Evolutionary conservation across 306 rosid species (phyloP), one percentile per base, ranked within the genome.

Genomic region (Trichosanthes truncata): DNA sequence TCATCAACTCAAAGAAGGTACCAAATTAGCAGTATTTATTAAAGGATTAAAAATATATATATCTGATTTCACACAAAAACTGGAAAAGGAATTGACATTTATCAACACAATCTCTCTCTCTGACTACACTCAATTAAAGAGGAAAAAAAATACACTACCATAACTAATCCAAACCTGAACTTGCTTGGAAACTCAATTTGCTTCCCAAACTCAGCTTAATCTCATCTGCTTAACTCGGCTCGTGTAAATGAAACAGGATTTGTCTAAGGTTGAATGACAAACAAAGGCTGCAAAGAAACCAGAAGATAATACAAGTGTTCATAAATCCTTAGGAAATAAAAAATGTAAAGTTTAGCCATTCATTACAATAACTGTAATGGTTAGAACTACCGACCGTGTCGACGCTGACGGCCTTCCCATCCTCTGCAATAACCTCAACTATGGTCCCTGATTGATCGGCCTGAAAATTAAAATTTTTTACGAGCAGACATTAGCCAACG

Each of bases 381-480:
- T 49, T 49, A 1, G 21, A 84, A 63, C 43, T 55, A 85, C 91
- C 87, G 53, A 92, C 94, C 38, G 77, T 56, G 85, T 81, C 94
- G 67, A 90, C 82, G 65, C 90, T 90, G 15, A 92, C 89, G 3
- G 94, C 52, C 85, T 90, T 89, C 78, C 82, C 86, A 72, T 90
- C 94, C 80, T 86, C 90, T 1, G 63, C 87, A 56, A 92, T 0
- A 67, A 90, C 63, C 77, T 92, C 97, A 6, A 85, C 87, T 36
- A 92, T 14, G 29, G 97, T 92, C 79, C 97, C 94, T 4, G 94
- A 87, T 77, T 89, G 91, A 81, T 92, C 94, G 60, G 93, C 97
- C 97, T 92, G 87, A 55, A 71, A 2, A 63, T 53, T 43, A 18
- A 1, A 3, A 9, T 12, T 23, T 21, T 74, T 56, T 23, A 7